Percentiles rank a stretch among this genome's conserved stretches.
phyloP scores from a whole-genome alignment of 352 stramenopile species.

The Phytopythium cucurbitacearum region DNA sequence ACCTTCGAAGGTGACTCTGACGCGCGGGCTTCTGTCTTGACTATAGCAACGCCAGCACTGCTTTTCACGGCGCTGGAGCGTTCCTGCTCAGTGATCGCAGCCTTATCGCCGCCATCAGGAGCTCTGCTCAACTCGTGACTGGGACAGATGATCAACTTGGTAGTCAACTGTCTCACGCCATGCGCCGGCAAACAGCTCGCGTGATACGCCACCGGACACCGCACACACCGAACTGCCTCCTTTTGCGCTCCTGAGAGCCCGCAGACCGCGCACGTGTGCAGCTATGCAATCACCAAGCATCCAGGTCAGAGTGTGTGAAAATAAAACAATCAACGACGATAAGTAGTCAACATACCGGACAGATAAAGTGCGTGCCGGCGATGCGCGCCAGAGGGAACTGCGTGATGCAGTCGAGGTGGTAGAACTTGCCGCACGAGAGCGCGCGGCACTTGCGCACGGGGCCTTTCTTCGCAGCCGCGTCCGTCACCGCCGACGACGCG shows the following conservation, averaged over 20 bases:
- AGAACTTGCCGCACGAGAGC: constrained; percentile 82
- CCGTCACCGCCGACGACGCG: background rate
- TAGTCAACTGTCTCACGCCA: constrained; percentile 47
- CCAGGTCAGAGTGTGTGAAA: background rate
- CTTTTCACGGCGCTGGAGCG: background rate
- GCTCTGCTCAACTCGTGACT: constrained; percentile 23
- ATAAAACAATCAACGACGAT: constrained; percentile 1
- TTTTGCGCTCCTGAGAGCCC: constrained; percentile 75
- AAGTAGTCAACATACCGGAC: constrained; percentile 28
- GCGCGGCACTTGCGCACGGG: constrained; percentile 73
- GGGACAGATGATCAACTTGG: constrained; percentile 74
- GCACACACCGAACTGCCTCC: constrained; percentile 73
- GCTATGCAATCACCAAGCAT: constrained; percentile 7
- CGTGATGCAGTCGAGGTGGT: constrained; percentile 78
- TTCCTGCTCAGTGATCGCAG: too few relatives aligned
- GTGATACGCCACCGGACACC: constrained; percentile 79
- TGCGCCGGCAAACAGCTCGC: constrained; percentile 64
- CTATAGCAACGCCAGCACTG: background rate
- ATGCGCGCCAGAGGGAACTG: constrained; percentile 68
- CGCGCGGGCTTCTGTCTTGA: background rate
- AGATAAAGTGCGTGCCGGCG: constrained; percentile 80
- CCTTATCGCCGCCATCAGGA: too few relatives aligned
- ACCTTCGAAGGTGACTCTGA: too few relatives aligned
- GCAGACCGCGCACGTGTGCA: constrained; percentile 77
- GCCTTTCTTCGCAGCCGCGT: constrained; percentile 7